These are phyloP conservation scores for Starmerella lactis-condensi DNA, from an alignment of 805 yeast species.

Conservation along the genomic window DNA sequence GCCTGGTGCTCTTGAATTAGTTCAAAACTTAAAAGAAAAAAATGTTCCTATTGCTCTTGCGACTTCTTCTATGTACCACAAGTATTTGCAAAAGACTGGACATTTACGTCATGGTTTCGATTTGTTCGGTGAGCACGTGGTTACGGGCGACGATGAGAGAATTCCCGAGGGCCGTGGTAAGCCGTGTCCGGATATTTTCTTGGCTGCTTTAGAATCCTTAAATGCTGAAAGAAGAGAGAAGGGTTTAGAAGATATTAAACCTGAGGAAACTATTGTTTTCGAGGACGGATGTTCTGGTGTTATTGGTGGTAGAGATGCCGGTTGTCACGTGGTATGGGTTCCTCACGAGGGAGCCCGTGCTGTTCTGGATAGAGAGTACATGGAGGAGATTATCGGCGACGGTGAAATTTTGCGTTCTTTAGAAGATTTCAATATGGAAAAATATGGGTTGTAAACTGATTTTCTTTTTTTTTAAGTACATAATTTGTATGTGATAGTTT, in stretches of 20 bases:
- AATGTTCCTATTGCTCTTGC: constrained; percentile 74
- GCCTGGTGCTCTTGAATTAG: constrained; percentile 69
- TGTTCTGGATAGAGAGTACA: constrained; percentile 34
- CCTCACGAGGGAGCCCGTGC: constrained; percentile 62
- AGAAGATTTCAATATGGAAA: constrained; percentile 32
- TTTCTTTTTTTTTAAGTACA: not conserved
- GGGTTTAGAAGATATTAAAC: constrained; percentile 33
- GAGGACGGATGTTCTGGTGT: constrained; percentile 96
- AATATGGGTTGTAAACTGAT: constrained; percentile 21
- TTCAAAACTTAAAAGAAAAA: constrained; percentile 33
- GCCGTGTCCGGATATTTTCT: constrained; percentile 89
- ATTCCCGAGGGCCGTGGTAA: constrained; percentile 77
- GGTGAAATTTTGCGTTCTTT: constrained; percentile 42
- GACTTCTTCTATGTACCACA: constrained; percentile 53
- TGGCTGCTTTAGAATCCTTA: constrained; percentile 50
- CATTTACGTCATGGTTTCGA: constrained; percentile 49
- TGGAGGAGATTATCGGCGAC: constrained; percentile 26
- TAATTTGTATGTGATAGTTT: not conserved
- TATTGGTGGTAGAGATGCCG: constrained; percentile 62
- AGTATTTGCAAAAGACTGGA: constrained; percentile 52
- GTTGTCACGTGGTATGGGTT: constrained; percentile 80
- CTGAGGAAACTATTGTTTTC: constrained; percentile 71
- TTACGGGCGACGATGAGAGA: constrained; percentile 77
- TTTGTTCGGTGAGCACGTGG: constrained; percentile 46
- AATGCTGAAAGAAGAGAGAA: constrained; percentile 34